Percentiles rank a stretch among this genome's conserved stretches.
Conservation (phyloP, 306 rosid species). For the Citrullus colocynthis region DNA sequence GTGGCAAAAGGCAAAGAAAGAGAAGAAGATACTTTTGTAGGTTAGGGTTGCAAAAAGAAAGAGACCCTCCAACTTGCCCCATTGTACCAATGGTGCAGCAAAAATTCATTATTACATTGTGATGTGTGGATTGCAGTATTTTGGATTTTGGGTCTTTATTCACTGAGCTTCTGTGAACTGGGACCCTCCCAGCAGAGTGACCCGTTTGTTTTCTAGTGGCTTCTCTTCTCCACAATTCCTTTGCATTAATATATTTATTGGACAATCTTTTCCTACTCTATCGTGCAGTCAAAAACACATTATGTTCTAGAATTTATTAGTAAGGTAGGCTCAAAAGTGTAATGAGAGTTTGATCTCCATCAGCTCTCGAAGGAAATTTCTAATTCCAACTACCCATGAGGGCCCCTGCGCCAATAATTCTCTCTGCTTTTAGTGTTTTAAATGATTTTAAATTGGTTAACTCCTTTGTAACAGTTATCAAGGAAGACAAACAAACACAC, state of each 20-base stretch:
- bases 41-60: constrained; percentile 5
- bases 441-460: neutral
- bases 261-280: neutral
- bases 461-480: neutral
- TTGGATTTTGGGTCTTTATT: constrained; percentile 1
- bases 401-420: neutral
- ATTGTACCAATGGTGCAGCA: neutral
- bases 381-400: neutral
- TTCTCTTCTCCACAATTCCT: neutral
- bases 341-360: neutral
- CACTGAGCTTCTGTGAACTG: constrained; percentile 2
- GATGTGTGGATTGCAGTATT: constrained; percentile 6
- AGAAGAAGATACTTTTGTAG: constrained; percentile 2
- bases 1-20: constrained; percentile 1
- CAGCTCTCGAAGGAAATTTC: neutral
- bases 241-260: neutral
- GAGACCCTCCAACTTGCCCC: constrained; percentile 1
- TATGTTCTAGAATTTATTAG: neutral
- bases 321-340: neutral
- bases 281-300: neutral
- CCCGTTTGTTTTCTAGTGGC: neutral
- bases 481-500: neutral
- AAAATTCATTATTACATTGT: neutral
- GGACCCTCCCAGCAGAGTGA: constrained; percentile 1
- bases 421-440: neutral